Conservation (phyloP, 1,284 basidiomycete genomes). For the Pseudozyma sp. region DNA sequence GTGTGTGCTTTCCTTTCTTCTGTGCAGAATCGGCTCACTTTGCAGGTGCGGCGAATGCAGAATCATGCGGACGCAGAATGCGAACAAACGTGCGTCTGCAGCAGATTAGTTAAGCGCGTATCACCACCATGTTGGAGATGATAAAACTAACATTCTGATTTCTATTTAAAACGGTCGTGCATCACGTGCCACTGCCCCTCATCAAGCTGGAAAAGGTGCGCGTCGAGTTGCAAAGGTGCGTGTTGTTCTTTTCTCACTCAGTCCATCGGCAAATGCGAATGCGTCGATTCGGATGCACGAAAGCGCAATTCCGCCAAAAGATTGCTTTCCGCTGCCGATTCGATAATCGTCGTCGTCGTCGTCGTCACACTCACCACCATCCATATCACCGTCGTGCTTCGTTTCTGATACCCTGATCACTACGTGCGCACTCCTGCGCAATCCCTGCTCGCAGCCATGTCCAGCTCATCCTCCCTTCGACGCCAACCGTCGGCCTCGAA, state of each 20-base stretch:
- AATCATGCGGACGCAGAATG: too few relatives aligned
- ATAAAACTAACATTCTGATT: too few relatives aligned
- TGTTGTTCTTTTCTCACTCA: slow-evolving; percentile 29
- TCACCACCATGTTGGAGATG: too few relatives aligned
- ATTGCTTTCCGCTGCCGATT: neutral
- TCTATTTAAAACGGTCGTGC: neutral
- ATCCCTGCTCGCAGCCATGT: slow-evolving; percentile 23
- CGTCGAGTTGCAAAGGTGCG: slow-evolving; percentile 27
- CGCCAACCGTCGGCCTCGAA: slow-evolving; percentile 42
- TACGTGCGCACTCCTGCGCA: slow-evolving; percentile 7
- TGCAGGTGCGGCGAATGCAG: too few relatives aligned
- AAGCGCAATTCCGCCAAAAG: neutral
- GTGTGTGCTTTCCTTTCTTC: too few relatives aligned
- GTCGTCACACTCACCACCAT: slow-evolving; percentile 10
- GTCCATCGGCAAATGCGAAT: too few relatives aligned
- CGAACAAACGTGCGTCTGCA: too few relatives aligned
- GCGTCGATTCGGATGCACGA: slow-evolving; percentile 5
- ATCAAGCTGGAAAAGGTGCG: slow-evolving; percentile 1
- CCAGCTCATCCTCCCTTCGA: slow-evolving; percentile 32
- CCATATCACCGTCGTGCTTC: neutral
- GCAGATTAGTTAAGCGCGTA: too few relatives aligned
- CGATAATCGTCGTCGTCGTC: slow-evolving; percentile 11
- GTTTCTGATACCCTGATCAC: neutral
- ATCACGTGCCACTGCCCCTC: slow-evolving; percentile 12
- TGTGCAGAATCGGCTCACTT: too few relatives aligned